These are phyloP conservation scores for Hippophae rhamnoides DNA, from an alignment of 306 rosid species.

Conservation along the genomic window DNA sequence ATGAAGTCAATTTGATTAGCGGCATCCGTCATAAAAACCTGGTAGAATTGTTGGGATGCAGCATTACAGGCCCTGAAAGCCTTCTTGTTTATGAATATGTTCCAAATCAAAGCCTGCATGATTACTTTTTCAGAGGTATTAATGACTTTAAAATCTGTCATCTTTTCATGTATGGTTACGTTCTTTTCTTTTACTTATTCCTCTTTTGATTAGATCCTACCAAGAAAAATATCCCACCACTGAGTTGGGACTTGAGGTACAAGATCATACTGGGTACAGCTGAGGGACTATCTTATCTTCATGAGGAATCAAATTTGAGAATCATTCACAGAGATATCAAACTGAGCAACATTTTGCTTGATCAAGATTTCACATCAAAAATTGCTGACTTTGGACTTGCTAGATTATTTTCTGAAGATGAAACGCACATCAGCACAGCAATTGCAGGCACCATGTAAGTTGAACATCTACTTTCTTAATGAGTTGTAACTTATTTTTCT, in stretches of 20 bases:
- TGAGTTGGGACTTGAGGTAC: slow-evolving; percentile 29
- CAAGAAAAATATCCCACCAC: slow-evolving; percentile 10
- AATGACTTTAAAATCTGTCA: slow-evolving; percentile 6
- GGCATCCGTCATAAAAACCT: slow-evolving; percentile 37
- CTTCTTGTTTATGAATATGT: slow-evolving; percentile 64
- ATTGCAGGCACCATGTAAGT: slow-evolving; percentile 38
- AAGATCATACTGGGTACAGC: slow-evolving; percentile 38
- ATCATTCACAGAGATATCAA: slow-evolving; percentile 67
- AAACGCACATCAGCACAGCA: slow-evolving; percentile 37
- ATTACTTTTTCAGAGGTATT: slow-evolving; percentile 42
- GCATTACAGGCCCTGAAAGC: slow-evolving; percentile 74
- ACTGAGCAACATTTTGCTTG: slow-evolving; percentile 49
- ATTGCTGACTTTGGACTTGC: slow-evolving; percentile 78
- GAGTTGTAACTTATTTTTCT: no score
- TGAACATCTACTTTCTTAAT: not conserved
- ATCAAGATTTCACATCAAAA: slow-evolving; percentile 43
- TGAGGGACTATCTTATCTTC: slow-evolving; percentile 61
- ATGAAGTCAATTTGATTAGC: slow-evolving; percentile 39
- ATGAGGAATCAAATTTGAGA: slow-evolving; percentile 46
- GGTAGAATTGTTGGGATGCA: slow-evolving; percentile 52
- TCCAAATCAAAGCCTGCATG: slow-evolving; percentile 49
- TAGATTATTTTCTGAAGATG: slow-evolving; percentile 39
- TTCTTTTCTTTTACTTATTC: not conserved
- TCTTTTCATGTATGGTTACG: not conserved
- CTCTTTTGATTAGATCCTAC: slow-evolving; percentile 7